Conservation (phyloP, 345 rosid genomes). For the Citropsis articulata region DNA sequence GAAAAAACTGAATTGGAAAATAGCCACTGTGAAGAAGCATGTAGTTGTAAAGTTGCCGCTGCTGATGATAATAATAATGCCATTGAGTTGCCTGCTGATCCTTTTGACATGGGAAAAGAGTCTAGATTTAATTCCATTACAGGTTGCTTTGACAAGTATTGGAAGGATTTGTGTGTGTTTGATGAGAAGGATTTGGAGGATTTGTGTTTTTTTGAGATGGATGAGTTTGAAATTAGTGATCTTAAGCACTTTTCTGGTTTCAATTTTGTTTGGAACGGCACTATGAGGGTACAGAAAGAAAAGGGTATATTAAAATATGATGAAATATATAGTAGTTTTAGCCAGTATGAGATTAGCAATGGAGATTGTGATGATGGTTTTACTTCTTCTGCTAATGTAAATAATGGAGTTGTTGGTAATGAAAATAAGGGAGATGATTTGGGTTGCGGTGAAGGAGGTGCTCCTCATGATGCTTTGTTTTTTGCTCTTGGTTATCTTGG, state of each 20-base stretch:
- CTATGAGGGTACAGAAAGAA: constrained; percentile 50
- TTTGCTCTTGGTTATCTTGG: constrained; percentile 66
- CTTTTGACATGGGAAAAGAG: constrained; percentile 81
- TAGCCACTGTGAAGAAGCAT: constrained; percentile 2
- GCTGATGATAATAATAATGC: constrained; percentile 70
- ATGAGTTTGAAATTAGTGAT: constrained; percentile 42
- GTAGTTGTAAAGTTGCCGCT: constrained; percentile 15
- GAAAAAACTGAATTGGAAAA: constrained; percentile 5
- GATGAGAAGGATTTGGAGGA: constrained; percentile 47
- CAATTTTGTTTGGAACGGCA: constrained; percentile 77
- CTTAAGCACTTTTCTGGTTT: constrained; percentile 64
- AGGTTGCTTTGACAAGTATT: constrained; percentile 85
- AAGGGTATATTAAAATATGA: constrained; percentile 16
- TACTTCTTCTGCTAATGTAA: constrained; percentile 28
- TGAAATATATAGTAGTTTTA: constrained; percentile 11
- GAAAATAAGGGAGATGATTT: constrained; percentile 20
- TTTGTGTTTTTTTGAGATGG: constrained; percentile 28
- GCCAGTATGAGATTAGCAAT: constrained; percentile 24
- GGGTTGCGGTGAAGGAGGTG: constrained; percentile 32
- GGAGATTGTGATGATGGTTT: constrained; percentile 15
- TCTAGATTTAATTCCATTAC: constrained; percentile 61
- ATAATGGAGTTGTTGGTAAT: constrained; percentile 25
- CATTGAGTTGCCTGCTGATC: constrained; percentile 84
- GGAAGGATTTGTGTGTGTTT: constrained; percentile 33
- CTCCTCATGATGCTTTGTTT: constrained; percentile 53